Base-by-base conservation (phyloP, 2,329 filamentous ascomycete species). In the Fusarium succisae region DNA sequence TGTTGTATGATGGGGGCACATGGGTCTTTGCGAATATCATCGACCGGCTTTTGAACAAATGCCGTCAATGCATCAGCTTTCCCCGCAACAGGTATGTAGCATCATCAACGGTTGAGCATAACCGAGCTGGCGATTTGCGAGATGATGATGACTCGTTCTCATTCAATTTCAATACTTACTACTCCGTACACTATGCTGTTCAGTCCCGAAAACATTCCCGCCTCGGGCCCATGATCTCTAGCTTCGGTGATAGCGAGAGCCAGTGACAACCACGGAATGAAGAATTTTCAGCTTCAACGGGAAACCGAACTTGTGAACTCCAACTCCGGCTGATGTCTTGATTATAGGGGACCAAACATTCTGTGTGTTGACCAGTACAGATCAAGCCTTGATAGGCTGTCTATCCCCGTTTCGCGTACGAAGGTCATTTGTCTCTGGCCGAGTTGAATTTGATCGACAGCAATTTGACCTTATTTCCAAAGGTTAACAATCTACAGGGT, bases 281-380 rank as follows among this genome's bases (percentile, higher is more conserved):
- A 54, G 44, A 61, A 47, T 35, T 61, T 59, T 64, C 75, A 73
- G 71, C 75, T 65, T 72, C 71, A 57, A 72, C 60, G 64, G 58
- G 65, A 63, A 65, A 47, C 32, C 62, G 62, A 64, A 54, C 60
- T 67, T 59, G 48, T 67, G 68, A 70, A 66, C 63, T 60, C 45
- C 65, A 63, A 70, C 60, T 43, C 41, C 41, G 32, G 60, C 35
- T 39, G 60, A 67, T 66, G 63, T 28, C 63, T 66, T 53, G 17
- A 43, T 45, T 47, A 20, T 51, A 58, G 50, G 63, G 37, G 69
- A 48, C 60, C 37, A 57, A 51, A 39, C 56, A 11, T 41, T 39
- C n/a, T 43, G 41, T 55, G 22, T 37, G 28, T 43, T 41, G 37
- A 51, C 26, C 61, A 48, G 43, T 41, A 50, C 39, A 43, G 17